A percentile compares a stretch with the other conserved stretches of the same genome.
phyloP scores from a whole-genome alignment of 805 yeast genomes.

The Barnettozyma sp. region DNA sequence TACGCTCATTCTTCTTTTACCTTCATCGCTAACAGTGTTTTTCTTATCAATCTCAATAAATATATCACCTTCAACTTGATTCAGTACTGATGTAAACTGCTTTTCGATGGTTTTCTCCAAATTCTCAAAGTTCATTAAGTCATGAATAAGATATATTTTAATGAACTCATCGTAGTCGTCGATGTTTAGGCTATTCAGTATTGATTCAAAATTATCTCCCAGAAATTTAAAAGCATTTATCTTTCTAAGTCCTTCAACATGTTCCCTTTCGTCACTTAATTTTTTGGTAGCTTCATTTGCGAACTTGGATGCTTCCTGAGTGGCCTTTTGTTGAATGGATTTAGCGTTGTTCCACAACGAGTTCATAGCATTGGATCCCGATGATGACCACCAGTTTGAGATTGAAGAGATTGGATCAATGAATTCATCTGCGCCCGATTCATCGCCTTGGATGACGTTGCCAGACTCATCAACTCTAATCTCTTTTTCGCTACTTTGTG shows the following conservation, averaged over 20 bases:
- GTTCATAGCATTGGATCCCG: conserved; percentile 59
- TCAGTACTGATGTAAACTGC: conserved; percentile 57
- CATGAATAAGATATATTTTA: conserved; percentile 60
- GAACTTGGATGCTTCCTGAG: conserved; percentile 23
- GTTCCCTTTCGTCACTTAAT: conserved; percentile 26
- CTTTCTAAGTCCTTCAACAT: conserved; percentile 17
- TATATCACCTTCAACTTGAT: conserved; percentile 74
- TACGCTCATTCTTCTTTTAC: conserved; percentile 11
- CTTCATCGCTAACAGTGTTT: conserved; percentile 29
- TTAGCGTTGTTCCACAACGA: conserved; percentile 66
- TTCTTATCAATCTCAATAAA: conserved; percentile 51
- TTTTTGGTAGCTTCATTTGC: conserved; percentile 26
- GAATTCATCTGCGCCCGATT: conserved; percentile 16
- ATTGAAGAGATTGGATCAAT: conserved; percentile 60
- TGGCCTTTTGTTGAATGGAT: conserved; percentile 35
- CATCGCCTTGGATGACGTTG: conserved; percentile 12
- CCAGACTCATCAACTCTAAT: conserved; percentile 15
- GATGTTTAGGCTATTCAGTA: conserved; percentile 24
- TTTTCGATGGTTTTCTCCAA: conserved; percentile 41
- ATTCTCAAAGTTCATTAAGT: conserved; percentile 46
- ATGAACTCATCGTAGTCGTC: conserved; percentile 42
- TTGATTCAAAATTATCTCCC: conserved; percentile 19
- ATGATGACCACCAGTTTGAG: conserved; percentile 68
- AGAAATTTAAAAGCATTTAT: conserved; percentile 7
- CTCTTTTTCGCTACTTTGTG: conserved; percentile 21